Percentiles rank a stretch among this genome's conserved stretches.
These are phyloP conservation scores for Heliophila coronopifolia DNA, from an alignment of 441 rosid genomes.

Conservation along the genomic window DNA sequence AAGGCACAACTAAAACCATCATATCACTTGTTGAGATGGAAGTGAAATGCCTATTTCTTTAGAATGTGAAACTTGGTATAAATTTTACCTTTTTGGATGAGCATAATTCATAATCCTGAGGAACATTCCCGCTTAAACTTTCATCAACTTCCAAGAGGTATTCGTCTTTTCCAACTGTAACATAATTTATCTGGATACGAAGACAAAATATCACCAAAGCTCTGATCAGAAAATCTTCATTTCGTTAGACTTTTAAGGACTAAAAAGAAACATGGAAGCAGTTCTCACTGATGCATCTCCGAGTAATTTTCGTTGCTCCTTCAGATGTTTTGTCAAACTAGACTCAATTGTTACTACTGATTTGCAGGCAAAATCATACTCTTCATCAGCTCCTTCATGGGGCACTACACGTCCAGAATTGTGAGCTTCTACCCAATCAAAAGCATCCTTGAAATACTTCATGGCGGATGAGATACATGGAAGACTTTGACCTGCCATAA, in stretches of 20 bases:
- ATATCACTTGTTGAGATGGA: slow-evolving; percentile 3
- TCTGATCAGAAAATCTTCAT: slow-evolving; percentile 21
- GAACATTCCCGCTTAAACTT: slow-evolving; percentile 60
- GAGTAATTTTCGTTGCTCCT: slow-evolving; percentile 78
- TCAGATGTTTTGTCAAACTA: slow-evolving; percentile 60
- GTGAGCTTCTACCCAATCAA: slow-evolving; percentile 93
- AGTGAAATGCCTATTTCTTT: slow-evolving; percentile 1
- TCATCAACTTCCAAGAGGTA: slow-evolving; percentile 89
- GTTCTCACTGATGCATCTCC: slow-evolving; percentile 72
- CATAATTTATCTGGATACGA: slow-evolving; percentile 66
- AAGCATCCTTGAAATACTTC: slow-evolving; percentile 78
- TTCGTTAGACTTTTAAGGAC: slow-evolving; percentile 19
- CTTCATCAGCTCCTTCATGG: slow-evolving; percentile 72
- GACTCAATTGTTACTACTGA: slow-evolving; percentile 51
- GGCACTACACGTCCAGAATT: slow-evolving; percentile 86
- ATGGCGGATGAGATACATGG: slow-evolving; percentile 53
- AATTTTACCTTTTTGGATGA: slow-evolving; percentile 84
- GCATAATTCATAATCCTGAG: slow-evolving; percentile 80
- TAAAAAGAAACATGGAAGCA: slow-evolving; percentile 17
- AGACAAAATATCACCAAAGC: slow-evolving; percentile 24
- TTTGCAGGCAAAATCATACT: slow-evolving; percentile 70
- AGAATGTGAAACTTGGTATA: background rate
- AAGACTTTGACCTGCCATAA: slow-evolving; percentile 63
- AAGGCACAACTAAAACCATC: slow-evolving; percentile 7
- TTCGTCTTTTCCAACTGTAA: slow-evolving; percentile 81